phyloP scores from a whole-genome alignment of 306 rosid species.

The Sindora glabra region DNA sequence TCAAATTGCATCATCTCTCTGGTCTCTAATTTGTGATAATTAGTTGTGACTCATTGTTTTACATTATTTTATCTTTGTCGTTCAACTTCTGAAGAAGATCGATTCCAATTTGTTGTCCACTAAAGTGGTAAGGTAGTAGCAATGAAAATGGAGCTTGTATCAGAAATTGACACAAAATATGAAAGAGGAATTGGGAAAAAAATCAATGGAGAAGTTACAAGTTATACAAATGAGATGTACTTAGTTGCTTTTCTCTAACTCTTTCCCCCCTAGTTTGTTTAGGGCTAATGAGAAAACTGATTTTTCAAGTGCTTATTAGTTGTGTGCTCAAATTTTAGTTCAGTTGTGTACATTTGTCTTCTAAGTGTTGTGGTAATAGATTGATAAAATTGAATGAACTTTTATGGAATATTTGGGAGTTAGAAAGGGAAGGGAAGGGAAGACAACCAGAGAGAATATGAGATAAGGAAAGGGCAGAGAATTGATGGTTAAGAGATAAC shows the following conservation, averaged over 20 bases:
- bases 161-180: not conserved
- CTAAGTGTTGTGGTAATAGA: not conserved
- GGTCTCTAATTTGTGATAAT: not conserved
- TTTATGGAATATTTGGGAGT: no score
- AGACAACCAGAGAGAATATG: no score
- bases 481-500: no score
- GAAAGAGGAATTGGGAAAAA: not conserved
- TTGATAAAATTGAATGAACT: no score
- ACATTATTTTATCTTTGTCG: not conserved
- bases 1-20: not conserved
- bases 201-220: not conserved
- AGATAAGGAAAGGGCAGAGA: no score
- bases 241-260: not conserved
- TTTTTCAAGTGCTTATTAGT: not conserved
- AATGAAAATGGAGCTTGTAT: not conserved
- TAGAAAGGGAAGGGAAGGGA: no score
- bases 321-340: not conserved
- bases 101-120: not conserved
- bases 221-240: not conserved
- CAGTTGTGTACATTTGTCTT: not conserved
- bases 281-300: not conserved
- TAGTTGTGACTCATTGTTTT: constrained; percentile 5
- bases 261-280: not conserved
- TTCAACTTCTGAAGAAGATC: not conserved
- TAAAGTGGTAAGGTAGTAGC: not conserved